These are phyloP conservation scores for Isochrysis galbana DNA, from an alignment of 78 protist species.

Conservation along the genomic window DNA sequence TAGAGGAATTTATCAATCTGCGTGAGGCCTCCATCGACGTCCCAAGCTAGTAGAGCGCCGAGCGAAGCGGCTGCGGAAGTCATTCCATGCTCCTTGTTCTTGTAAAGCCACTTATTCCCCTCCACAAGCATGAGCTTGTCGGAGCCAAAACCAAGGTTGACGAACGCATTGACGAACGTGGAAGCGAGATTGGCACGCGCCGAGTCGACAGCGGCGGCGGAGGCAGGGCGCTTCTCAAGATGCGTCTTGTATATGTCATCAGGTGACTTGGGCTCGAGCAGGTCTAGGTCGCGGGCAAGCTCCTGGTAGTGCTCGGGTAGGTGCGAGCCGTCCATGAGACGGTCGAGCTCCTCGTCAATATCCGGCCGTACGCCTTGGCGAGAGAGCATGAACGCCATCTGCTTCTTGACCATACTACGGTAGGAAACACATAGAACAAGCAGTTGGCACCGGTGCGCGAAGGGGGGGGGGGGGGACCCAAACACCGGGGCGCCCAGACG, in stretches of 20 bases:
- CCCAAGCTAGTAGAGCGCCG: slow-evolving; percentile 95
- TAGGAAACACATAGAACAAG: no score
- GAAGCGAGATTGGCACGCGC: slow-evolving; percentile 90
- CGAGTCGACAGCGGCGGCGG: slow-evolving; percentile 63
- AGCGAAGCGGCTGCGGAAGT: slow-evolving; percentile 93
- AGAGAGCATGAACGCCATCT: slow-evolving; percentile 80
- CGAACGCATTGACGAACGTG: slow-evolving; percentile 94
- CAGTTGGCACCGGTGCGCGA: no score
- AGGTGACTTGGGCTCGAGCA: slow-evolving; percentile 92
- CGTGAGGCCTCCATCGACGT: slow-evolving; percentile 86
- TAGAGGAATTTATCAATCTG: slow-evolving; percentile 81
- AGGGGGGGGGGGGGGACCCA: no score
- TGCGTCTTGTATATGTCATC: slow-evolving; percentile 91
- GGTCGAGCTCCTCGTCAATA: slow-evolving; percentile 47
- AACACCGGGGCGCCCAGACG: no score
- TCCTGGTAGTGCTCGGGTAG: slow-evolving; percentile 73
- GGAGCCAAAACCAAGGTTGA: slow-evolving; percentile 85
- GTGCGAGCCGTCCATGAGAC: slow-evolving; percentile 67
- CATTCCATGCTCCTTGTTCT: slow-evolving; percentile 89
- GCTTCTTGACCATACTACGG: slow-evolving; percentile 58
- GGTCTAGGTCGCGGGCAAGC: slow-evolving; percentile 91
- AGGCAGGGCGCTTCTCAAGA: neutral
- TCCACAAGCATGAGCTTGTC: slow-evolving; percentile 88
- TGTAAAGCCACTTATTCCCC: slow-evolving; percentile 81
- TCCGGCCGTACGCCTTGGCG: slow-evolving; percentile 52